These are phyloP conservation scores for Neocatenulostroma microsporum DNA, from an alignment of 2,329 filamentous ascomycete genomes.

Conservation along the genomic window DNA sequence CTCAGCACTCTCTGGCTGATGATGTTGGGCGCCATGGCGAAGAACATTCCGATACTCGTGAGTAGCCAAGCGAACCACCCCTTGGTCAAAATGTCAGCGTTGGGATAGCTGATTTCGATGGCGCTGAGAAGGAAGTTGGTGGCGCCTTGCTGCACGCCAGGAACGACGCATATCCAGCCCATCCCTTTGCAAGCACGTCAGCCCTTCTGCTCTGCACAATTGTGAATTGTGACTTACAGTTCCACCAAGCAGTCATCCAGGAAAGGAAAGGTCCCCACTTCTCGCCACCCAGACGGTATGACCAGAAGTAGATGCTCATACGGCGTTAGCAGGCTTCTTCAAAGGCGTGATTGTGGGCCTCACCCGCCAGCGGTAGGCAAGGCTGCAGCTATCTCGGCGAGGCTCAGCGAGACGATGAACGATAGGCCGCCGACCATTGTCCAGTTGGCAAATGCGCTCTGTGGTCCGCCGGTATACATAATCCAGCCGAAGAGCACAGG, in stretches of 20 bases:
- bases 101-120: constrained; percentile 33
- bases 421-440: constrained; percentile 33
- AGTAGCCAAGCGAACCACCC: constrained; percentile 35
- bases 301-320: constrained; percentile 33
- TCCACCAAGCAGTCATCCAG: constrained; percentile 39
- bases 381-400: constrained; percentile 34
- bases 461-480: constrained; percentile 35
- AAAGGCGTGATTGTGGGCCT: neutral
- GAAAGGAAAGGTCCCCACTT: constrained; percentile 32
- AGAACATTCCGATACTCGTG: constrained; percentile 31
- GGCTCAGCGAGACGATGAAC: constrained; percentile 30
- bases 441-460: constrained; percentile 35
- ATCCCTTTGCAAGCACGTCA: constrained; percentile 11
- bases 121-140: constrained; percentile 36
- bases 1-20: constrained; percentile 29
- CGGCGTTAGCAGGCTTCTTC: neutral
- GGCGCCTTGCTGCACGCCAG: constrained; percentile 34
- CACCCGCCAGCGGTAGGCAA: constrained; percentile 32
- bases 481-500: constrained; percentile 34
- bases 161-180: constrained; percentile 32
- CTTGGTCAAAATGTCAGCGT: constrained; percentile 25
- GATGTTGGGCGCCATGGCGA: constrained; percentile 33
- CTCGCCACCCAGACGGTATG: constrained; percentile 31
- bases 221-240: constrained; percentile 17
- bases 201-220: neutral